Evolutionary conservation across 495 filamentous ascomycete genomes (phyloP), one percentile per base, ranked within the genome.

Genomic region (Neurospora sp.): DNA sequence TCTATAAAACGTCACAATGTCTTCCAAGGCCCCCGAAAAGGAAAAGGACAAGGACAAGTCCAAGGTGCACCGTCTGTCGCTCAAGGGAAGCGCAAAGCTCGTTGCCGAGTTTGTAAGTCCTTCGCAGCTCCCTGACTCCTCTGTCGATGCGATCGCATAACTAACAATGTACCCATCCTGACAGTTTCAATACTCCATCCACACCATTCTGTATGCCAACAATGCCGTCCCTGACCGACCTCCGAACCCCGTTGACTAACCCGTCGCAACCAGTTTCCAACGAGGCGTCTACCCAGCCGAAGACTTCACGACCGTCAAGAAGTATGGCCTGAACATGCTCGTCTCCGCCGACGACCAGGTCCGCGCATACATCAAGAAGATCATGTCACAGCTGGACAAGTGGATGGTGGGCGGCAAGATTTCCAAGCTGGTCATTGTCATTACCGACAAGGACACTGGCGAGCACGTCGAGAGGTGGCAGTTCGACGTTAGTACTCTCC

Each of bases 241-340:
- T 45, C 0, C 4, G 10, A 47, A 16, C 42, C 1, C 22, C 14
- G 8, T 7, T 4, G 65, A 39, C 53, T 31, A 72, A 69, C 10
- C 40, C 38, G 0, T 45, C 45, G n/a, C 53, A 8, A 47, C 45
- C 74, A 93, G 91, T 75, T 97, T 97, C 87, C 96, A 98, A 81
- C 88, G 96, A 76, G 96, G 94, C 69, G 96, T 99, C 70, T 99
- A 99, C 82, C 96, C 96, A 45, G 94, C 96, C 39, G 96, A 99
- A 77, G 96, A 99, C 84, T 99, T 99, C 80, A 94, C 92, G 74
- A 90, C 95, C 31, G 94, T 99, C 77, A 98, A 98, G 83, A 99
- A 99, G 86, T 99, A 99, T 90, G 96, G 96, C 77, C 90, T 99
- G 75, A 98, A 97, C 78, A 98, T 99, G 94, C 92, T 98, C 45